phyloP scores from a whole-genome alignment of 208 protist genomes.

The Herpetomonas tarakana region DNA sequence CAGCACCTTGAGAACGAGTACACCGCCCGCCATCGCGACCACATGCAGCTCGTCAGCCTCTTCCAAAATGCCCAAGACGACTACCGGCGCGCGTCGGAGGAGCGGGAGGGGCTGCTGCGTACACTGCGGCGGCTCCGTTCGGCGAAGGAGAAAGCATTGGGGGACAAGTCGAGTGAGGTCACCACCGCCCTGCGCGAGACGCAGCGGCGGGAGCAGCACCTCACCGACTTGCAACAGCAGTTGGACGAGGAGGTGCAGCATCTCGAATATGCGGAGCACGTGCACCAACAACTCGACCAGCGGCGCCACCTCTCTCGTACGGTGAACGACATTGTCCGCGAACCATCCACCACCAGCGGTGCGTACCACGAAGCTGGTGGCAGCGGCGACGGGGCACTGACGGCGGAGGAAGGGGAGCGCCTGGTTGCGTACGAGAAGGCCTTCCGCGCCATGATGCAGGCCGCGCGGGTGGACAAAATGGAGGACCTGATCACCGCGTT shows the following conservation, averaged over 20 bases:
- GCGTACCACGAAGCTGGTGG: no score
- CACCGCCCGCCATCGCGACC: slow-evolving; percentile 81
- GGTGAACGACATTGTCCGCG: slow-evolving; percentile 13
- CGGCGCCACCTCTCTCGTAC: slow-evolving; percentile 17
- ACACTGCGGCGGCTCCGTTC: slow-evolving; percentile 36
- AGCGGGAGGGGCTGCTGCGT: slow-evolving; percentile 39
- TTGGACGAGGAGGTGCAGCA: slow-evolving; percentile 65
- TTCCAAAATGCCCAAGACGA: slow-evolving; percentile 73
- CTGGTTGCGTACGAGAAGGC: slow-evolving; percentile 78
- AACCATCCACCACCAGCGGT: background rate
- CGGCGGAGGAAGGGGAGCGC: slow-evolving; percentile 66
- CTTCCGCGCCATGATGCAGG: slow-evolving; percentile 89
- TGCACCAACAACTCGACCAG: slow-evolving; percentile 25
- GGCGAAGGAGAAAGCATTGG: slow-evolving; percentile 76
- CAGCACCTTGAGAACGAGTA: slow-evolving; percentile 56
- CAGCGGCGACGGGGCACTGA: background rate
- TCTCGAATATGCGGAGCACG: slow-evolving; percentile 54
- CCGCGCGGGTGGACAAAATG: slow-evolving; percentile 56
- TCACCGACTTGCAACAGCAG: slow-evolving; percentile 43
- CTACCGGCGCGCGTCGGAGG: slow-evolving; percentile 34
- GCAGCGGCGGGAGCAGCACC: slow-evolving; percentile 36
- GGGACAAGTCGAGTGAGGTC: slow-evolving; percentile 56
- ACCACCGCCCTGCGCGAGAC: slow-evolving; percentile 51
- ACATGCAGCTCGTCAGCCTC: slow-evolving; percentile 86
- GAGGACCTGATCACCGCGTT: slow-evolving; percentile 41